Evolutionary conservation across 169 alveolate genomes (phyloP).

Genomic region (Cryptosporidium canis): DNA sequence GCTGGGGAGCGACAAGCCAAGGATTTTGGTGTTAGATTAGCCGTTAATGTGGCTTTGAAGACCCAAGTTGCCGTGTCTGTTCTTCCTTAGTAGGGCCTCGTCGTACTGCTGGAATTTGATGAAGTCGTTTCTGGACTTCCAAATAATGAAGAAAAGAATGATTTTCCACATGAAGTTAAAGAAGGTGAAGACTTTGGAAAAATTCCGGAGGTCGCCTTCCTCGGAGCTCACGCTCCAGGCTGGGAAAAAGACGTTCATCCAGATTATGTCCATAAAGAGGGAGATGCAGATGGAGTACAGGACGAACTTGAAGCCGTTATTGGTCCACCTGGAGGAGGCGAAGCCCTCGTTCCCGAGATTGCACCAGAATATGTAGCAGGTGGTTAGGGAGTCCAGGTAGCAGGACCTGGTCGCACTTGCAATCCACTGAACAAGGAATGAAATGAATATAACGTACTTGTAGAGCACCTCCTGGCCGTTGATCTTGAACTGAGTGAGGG

Average conservation of each 20-base stretch:
- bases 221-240: constrained; percentile 68
- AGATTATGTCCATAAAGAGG: constrained; percentile 11
- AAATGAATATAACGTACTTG: constrained; percentile 49
- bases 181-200: constrained; percentile 62
- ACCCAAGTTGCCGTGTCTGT: not conserved
- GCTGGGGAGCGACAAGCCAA: not conserved
- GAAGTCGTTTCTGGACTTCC: constrained; percentile 68
- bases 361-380: constrained; percentile 70
- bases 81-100: constrained; percentile 34
- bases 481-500: constrained; percentile 27
- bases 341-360: constrained; percentile 46
- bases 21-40: not conserved
- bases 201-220: constrained; percentile 56
- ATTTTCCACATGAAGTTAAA: constrained; percentile 62
- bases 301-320: constrained; percentile 25
- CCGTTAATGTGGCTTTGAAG: not conserved
- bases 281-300: constrained; percentile 24
- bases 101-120: constrained; percentile 36
- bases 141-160: constrained; percentile 35
- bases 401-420: constrained; percentile 65
- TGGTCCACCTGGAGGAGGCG: constrained; percentile 48
- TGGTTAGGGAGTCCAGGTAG: constrained; percentile 38
- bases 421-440: constrained; percentile 66
- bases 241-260: constrained; percentile 68
- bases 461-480: constrained; percentile 30